Percentiles rank a stretch among this genome's conserved stretches.
phyloP scores from a whole-genome alignment of 2,329 filamentous ascomycete genomes.

The Tolypocladium pustulatum region DNA sequence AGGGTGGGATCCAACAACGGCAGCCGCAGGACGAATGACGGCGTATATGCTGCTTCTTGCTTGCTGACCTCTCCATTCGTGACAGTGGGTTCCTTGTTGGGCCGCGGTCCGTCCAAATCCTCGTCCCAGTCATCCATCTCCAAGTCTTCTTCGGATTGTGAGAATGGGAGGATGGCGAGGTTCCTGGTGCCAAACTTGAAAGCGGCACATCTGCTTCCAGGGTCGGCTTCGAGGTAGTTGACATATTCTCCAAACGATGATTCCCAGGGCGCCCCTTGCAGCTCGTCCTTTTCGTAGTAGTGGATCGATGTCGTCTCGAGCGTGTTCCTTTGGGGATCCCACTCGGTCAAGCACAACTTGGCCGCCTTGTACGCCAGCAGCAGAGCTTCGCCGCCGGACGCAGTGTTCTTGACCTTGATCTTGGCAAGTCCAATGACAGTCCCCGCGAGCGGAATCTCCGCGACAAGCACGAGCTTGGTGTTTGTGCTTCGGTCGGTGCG shows the following conservation, averaged over 20 bases:
- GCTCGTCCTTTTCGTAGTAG: constrained; percentile 93
- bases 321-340: constrained; percentile 71
- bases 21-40: constrained; percentile 88
- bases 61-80: constrained; percentile 24
- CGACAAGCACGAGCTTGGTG: constrained; percentile 73
- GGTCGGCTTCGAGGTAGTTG: constrained; percentile 80
- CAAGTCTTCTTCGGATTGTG: constrained; percentile 75
- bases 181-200: constrained; percentile 85
- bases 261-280: constrained; percentile 73
- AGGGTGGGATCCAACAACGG: constrained; percentile 80
- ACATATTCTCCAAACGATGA: constrained; percentile 63
- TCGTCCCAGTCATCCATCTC: constrained; percentile 88
- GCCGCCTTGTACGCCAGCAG: constrained; percentile 81
- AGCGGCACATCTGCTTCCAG: constrained; percentile 83
- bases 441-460: constrained; percentile 75
- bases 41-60: constrained; percentile 61
- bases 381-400: constrained; percentile 73
- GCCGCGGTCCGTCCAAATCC: constrained; percentile 60
- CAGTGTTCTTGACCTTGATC: constrained; percentile 61
- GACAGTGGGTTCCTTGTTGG: constrained; percentile 31
- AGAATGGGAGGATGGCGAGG: constrained; percentile 88
- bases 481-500: constrained; percentile 54
- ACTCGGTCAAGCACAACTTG: constrained; percentile 86
- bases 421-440: constrained; percentile 75
- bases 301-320: constrained; percentile 90